A percentile compares a stretch with the other conserved stretches of the same genome.
phyloP scores from a whole-genome alignment of 306 rosid genomes.

The Potentilla sterilis region DNA sequence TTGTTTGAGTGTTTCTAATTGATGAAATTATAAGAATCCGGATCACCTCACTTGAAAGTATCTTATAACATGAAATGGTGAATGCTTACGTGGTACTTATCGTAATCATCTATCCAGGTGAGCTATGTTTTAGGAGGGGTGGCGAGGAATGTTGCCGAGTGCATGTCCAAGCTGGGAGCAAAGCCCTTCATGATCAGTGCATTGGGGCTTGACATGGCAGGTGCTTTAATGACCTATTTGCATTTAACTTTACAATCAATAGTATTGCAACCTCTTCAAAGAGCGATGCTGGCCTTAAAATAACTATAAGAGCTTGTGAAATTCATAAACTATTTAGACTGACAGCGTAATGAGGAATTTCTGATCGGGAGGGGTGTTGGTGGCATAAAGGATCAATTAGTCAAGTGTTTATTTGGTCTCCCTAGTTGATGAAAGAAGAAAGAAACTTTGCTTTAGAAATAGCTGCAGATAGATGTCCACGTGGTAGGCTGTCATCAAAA shows the following conservation, averaged over 20 bases:
- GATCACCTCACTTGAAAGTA: too few species aligned
- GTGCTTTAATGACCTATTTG: constrained; percentile 34
- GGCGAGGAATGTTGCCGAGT: constrained; percentile 90
- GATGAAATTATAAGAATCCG: neutral
- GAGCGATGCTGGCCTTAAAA: neutral
- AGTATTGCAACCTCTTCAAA: constrained; percentile 6
- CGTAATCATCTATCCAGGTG: constrained; percentile 47
- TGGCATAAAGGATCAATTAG: neutral
- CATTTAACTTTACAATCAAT: neutral
- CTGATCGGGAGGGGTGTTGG: neutral
- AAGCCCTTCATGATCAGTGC: constrained; percentile 85
- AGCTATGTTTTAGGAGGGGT: constrained; percentile 78
- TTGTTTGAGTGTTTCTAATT: neutral
- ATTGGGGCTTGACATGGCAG: constrained; percentile 79
- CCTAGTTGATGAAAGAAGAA: neutral
- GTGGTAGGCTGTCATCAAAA: neutral
- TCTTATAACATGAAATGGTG: neutral
- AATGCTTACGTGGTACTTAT: neutral
- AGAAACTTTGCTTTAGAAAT: neutral
- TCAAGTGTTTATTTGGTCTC: neutral
- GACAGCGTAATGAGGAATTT: neutral
- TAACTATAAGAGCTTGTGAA: neutral
- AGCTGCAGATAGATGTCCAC: neutral
- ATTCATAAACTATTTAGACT: neutral
- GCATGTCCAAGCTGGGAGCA: constrained; percentile 83